Evolutionary conservation across 129 eudicot species (phyloP).

Genomic region (Apium graveolens): DNA sequence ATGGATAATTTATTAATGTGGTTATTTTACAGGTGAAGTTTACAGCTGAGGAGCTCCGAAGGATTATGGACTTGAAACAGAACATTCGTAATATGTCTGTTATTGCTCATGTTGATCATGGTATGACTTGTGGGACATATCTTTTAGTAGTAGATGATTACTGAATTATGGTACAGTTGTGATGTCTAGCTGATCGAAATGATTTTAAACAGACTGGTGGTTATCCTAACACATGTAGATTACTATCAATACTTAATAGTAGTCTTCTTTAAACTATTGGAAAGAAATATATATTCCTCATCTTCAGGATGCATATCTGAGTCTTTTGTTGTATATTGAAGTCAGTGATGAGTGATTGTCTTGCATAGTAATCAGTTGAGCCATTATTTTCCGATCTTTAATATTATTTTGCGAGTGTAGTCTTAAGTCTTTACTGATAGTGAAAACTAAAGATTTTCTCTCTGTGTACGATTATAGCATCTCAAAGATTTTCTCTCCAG

Average conservation of each 20-base stretch:
- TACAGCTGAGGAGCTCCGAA: slow-evolving; percentile 57
- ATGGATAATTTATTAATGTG: neutral
- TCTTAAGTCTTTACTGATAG: too few species aligned
- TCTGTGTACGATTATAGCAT: too few species aligned
- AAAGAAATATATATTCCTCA: neutral
- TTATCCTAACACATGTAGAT: neutral
- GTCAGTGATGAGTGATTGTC: neutral
- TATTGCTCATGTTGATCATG: slow-evolving; percentile 65
- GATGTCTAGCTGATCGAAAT: neutral
- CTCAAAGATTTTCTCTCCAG: neutral
- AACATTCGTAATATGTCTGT: slow-evolving; percentile 67
- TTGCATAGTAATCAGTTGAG: neutral
- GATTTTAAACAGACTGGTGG: neutral
- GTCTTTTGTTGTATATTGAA: neutral
- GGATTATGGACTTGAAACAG: slow-evolving; percentile 49
- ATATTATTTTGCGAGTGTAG: neutral
- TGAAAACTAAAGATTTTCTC: too few species aligned
- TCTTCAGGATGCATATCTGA: neutral
- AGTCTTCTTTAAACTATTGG: neutral
- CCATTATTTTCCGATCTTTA: neutral
- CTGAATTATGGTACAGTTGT: neutral
- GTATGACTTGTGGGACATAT: slow-evolving; percentile 14
- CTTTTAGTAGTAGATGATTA: neutral
- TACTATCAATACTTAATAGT: too few species aligned
- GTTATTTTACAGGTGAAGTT: slow-evolving; percentile 68